A percentile compares a stretch with the other conserved stretches of the same genome.
phyloP scores from a whole-genome alignment of 2,329 filamentous ascomycete genomes.

The Cadophora luteo-olivacea region DNA sequence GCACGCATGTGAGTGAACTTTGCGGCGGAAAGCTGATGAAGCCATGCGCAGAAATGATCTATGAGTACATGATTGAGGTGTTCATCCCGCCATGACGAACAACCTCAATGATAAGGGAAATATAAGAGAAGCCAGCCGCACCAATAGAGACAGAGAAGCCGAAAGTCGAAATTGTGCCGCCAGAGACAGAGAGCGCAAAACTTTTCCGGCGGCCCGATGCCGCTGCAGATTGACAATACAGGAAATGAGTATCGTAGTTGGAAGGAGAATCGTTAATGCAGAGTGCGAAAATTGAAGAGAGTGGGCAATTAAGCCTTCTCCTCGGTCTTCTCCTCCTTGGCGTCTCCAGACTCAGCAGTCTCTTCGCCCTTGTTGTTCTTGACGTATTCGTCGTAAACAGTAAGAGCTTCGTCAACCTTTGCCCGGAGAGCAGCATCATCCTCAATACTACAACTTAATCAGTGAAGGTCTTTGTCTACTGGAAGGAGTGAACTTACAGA shows the following conservation, averaged over 20 bases:
- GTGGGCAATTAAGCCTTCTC: slow-evolving; percentile 57
- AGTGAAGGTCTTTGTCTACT: slow-evolving; percentile 33
- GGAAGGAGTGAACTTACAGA: slow-evolving; percentile 72
- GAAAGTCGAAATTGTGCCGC: slow-evolving; percentile 38
- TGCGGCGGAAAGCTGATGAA: slow-evolving; percentile 30
- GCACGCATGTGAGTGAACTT: slow-evolving; percentile 28
- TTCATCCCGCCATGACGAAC: slow-evolving; percentile 26
- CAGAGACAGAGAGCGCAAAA: slow-evolving; percentile 40
- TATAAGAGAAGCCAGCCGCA: slow-evolving; percentile 32
- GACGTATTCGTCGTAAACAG: slow-evolving; percentile 98
- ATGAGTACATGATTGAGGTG: slow-evolving; percentile 42
- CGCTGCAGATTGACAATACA: slow-evolving; percentile 43
- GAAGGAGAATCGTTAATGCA: slow-evolving; percentile 35
- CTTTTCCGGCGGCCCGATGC: slow-evolving; percentile 42
- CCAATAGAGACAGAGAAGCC: slow-evolving; percentile 29
- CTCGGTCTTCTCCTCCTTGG: slow-evolving; percentile 58
- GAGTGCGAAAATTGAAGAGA: slow-evolving; percentile 35
- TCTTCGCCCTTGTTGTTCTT: slow-evolving; percentile 60
- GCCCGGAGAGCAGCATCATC: slow-evolving; percentile 87
- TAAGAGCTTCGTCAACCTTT: slow-evolving; percentile 97
- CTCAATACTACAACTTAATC: slow-evolving; percentile 69
- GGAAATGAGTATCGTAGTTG: slow-evolving; percentile 34
- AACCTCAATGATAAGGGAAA: slow-evolving; percentile 32
- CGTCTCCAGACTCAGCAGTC: slow-evolving; percentile 47
- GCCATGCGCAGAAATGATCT: slow-evolving; percentile 39